Evolutionary conservation across 2,329 filamentous ascomycete species (phyloP), one percentile per base, ranked within the genome.

Genomic region (Fusarium clavum): DNA sequence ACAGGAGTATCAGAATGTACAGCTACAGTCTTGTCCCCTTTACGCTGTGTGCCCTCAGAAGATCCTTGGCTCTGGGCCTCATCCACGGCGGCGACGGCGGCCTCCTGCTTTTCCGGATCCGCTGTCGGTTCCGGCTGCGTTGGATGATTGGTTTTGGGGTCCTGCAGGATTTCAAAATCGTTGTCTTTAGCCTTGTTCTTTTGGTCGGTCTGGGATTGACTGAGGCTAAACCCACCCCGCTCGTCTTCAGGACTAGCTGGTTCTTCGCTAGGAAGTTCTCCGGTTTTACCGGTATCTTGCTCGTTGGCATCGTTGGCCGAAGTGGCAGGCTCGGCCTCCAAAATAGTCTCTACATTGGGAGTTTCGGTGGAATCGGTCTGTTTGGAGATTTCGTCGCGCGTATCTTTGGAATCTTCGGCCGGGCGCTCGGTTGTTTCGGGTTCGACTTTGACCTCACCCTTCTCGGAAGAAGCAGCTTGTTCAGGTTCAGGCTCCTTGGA

Each of bases 101-200:
- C 74, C 71, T 67, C 70, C 69, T 67, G 69, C 62, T 69, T 75
- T 75, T 62, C 74, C 73, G 67, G 71, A 49, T 67, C 70, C 71
- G 71, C 70, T 62, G 66, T 69, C 68, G 46, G 52, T 40, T 66
- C 69, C 69, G 70, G 68, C 64, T 76, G 69, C 66, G 70, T 61
- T 67, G 62, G 65, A 61, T 59, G 61, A 25, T 61, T 67, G 56
- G 61, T 71, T 61, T 79, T 64, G 62, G 73, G 65, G 70, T 77
- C 73, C 72, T 78, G 74, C 68, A 71, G 65, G 61, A 67, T 64
- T 69, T 74, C 64, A 75, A 69, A 70, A 70, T 75, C 76, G 64
- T 67, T 65, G 67, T 77, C 69, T 73, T 79, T 78, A 76, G 76
- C 69, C 67, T 75, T 76, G 57, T 79, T 79, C 62, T 80, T 77